Base-by-base conservation (phyloP, 2,329 filamentous ascomycete species). In the Thelonectria rubi region DNA sequence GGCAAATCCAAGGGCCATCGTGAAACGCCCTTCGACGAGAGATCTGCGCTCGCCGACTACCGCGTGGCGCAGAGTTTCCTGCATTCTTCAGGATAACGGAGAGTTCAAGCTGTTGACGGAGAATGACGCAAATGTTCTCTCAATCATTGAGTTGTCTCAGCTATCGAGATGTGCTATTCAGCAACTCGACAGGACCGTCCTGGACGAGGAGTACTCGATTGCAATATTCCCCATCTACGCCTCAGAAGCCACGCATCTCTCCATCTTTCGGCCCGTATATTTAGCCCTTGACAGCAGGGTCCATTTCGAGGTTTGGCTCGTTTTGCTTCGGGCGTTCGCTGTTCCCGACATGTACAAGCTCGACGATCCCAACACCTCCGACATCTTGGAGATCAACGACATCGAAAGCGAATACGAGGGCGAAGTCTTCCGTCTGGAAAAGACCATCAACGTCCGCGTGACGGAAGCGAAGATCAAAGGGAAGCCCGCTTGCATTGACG, bases 301-400 rank as follows among this genome's bases (percentile, higher is more conserved):
- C 7, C 82, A 97, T n/a, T 97, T 96, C 71, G 95, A 99, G 75
- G 95, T 97, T 12, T 99, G 95, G 95, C 94, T 97, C 71, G 94
- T 97, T 7, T 81, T 99, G 10, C 77, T 99, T 30, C 88, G 94
- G 64, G 93, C 94, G 0, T 97, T 97, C 75, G 93, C 94, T 0
- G 89, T 97, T 47, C 94, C 95, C 0, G 93, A 97, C 70, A 83
- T 98, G 12, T 98, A 97, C 73, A 92, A 89, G 2, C 74, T 87
- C 15, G 81, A 86, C 42, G 69, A 80, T 10, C 72, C 79, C 12
- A 77, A 78, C 15, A 75, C 75, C 26, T 77, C 79, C 4, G 77
- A 80, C 17, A 74, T 84, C 3, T 75, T 76, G 15, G 83, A 83
- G 60, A 70, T 79, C 15, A 67, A 72, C 2, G 69, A 79, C 5